Evolutionary conservation across 208 protist genomes (phyloP).

Genomic region (Blastocrithidia nonstop): DNA sequence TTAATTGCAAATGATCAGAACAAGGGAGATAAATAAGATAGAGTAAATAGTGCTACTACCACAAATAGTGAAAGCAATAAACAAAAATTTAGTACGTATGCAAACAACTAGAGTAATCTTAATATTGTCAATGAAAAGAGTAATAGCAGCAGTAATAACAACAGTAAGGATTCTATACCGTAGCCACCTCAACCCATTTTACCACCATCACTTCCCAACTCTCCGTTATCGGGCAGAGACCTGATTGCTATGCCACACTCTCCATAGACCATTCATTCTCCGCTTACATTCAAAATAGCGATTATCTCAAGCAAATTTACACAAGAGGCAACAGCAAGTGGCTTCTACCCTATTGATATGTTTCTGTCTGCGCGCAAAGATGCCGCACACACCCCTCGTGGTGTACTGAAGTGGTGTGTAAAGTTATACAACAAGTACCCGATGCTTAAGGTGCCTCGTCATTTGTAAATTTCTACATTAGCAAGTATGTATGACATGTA

Average conservation of each 20-base stretch:
- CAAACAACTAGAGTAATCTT: too few relatives aligned
- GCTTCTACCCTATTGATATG: slow-evolving; percentile 65
- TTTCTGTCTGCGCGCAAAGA: slow-evolving; percentile 61
- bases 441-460: slow-evolving; percentile 65
- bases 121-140: slow-evolving; percentile 6
- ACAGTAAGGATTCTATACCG: neutral
- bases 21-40: too few relatives aligned
- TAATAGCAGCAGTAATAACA: slow-evolving; percentile 1
- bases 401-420: slow-evolving; percentile 63
- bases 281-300: too few relatives aligned
- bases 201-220: neutral
- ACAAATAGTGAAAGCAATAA: too few relatives aligned
- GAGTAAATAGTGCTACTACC: too few relatives aligned
- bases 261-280: neutral
- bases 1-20: too few relatives aligned
- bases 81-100: too few relatives aligned
- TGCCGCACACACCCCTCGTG: slow-evolving; percentile 73
- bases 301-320: too few relatives aligned
- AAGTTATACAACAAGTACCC: slow-evolving; percentile 47
- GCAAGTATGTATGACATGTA: slow-evolving; percentile 30
- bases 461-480: slow-evolving; percentile 59
- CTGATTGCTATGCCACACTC: slow-evolving; percentile 1
- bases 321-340: slow-evolving; percentile 17
- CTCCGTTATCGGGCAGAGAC: slow-evolving; percentile 6
- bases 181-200: slow-evolving; percentile 3